Percentiles rank a stretch among this genome's conserved stretches.
Conservation (phyloP, 345 rosid species). For the Cochlearia excelsa region DNA sequence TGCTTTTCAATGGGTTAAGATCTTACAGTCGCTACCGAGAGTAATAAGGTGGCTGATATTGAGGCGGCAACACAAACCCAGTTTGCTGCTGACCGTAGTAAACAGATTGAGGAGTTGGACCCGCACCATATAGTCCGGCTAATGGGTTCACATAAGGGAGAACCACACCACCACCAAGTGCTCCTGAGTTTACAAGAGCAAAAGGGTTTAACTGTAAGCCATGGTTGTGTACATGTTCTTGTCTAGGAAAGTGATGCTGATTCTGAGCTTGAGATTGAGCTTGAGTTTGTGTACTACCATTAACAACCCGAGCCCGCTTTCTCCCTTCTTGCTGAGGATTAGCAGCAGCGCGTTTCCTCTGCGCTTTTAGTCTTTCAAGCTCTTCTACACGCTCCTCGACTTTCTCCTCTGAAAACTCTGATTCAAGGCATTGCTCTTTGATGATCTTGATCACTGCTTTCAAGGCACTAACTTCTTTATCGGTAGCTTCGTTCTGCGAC, state of each 20-base stretch:
- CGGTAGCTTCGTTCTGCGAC: slow-evolving; percentile 51
- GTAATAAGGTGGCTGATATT: slow-evolving; percentile 48
- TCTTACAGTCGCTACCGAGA: slow-evolving; percentile 52
- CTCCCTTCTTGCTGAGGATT: slow-evolving; percentile 29
- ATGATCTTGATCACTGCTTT: slow-evolving; percentile 54
- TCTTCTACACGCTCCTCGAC: slow-evolving; percentile 52
- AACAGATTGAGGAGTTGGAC: slow-evolving; percentile 39
- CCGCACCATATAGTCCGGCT: slow-evolving; percentile 39
- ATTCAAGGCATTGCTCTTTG: slow-evolving; percentile 55
- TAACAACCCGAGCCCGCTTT: slow-evolving; percentile 16
- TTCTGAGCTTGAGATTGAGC: neutral
- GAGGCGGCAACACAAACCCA: slow-evolving; percentile 48
- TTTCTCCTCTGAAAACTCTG: slow-evolving; percentile 40
- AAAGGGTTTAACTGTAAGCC: slow-evolving; percentile 38
- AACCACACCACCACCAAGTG: slow-evolving; percentile 25
- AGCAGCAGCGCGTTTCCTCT: slow-evolving; percentile 43
- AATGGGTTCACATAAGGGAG: slow-evolving; percentile 42
- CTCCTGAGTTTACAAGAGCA: slow-evolving; percentile 36
- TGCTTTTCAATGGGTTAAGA: neutral
- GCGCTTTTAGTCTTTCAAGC: slow-evolving; percentile 64
- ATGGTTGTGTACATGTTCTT: slow-evolving; percentile 33
- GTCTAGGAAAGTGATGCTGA: slow-evolving; percentile 29
- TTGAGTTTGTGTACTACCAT: slow-evolving; percentile 9
- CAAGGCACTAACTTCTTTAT: slow-evolving; percentile 56
- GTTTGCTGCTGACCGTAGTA: slow-evolving; percentile 44